Percentiles rank a stretch among this genome's conserved stretches.
Conservation (phyloP, 257 asterid genomes). For the Gentiana dahurica region DNA sequence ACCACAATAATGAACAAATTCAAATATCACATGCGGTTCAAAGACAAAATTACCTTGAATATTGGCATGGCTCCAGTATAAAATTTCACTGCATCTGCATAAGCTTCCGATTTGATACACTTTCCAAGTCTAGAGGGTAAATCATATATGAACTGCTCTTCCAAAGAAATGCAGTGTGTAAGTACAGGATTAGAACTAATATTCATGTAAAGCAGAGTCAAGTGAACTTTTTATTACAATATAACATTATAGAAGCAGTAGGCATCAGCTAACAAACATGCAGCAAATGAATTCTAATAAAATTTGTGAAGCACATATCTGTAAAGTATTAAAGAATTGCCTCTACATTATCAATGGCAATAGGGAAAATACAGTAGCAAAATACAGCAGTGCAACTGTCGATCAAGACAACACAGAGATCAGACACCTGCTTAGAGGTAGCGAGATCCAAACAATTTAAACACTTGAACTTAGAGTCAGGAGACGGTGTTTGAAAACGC, state of each 20-base stretch:
- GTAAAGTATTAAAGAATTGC: too few species aligned
- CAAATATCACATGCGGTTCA: slow-evolving; percentile 7
- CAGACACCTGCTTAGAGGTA: too few species aligned
- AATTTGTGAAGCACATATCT: too few species aligned
- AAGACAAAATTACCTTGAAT: slow-evolving; percentile 52
- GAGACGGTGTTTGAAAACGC: background rate
- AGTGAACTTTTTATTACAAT: background rate
- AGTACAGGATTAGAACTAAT: slow-evolving; percentile 17
- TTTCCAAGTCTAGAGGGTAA: slow-evolving; percentile 84
- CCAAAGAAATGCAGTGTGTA: slow-evolving; percentile 29
- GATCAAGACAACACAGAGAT: too few species aligned
- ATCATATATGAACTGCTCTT: slow-evolving; percentile 95
- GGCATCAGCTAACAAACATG: background rate
- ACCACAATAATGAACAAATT: slow-evolving; percentile 6
- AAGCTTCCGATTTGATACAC: slow-evolving; percentile 92
- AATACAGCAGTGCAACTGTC: too few species aligned
- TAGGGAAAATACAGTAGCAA: too few species aligned
- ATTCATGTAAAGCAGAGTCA: slow-evolving; percentile 9
- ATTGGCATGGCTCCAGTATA: slow-evolving; percentile 97
- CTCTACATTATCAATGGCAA: too few species aligned
- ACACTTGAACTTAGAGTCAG: background rate
- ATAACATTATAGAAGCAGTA: background rate
- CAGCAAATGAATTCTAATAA: too few species aligned
- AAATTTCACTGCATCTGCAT: slow-evolving; percentile 90
- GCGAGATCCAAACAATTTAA: too few species aligned